These are phyloP conservation scores for Inga laurina DNA, from an alignment of 306 rosid genomes.

Conservation along the genomic window DNA sequence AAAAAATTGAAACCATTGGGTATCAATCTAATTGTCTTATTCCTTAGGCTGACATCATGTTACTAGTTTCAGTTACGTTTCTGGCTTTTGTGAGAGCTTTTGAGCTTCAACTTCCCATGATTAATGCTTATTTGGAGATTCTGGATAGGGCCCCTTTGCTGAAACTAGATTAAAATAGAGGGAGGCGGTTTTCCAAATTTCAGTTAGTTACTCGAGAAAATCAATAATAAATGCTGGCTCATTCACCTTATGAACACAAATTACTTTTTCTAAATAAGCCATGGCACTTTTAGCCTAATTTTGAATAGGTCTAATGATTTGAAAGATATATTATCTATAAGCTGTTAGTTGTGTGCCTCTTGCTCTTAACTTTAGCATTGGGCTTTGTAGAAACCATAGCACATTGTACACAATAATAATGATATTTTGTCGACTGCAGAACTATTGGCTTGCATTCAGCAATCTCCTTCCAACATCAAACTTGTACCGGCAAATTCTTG, in stretches of 20 bases:
- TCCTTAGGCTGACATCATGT: not conserved
- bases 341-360: not conserved
- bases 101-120: not conserved
- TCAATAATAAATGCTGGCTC: not conserved
- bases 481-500: slow-evolving; percentile 71
- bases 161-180: not conserved
- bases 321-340: not conserved
- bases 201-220: not conserved
- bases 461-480: slow-evolving; percentile 27
- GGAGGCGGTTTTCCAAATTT: not conserved
- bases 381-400: not conserved
- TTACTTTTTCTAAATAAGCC: not conserved
- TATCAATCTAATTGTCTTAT: not conserved
- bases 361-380: not conserved
- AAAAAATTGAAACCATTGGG: not conserved
- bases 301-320: slow-evolving; percentile 6
- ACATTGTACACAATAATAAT: slow-evolving; percentile 13
- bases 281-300: not conserved
- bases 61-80: not conserved
- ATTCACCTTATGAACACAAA: not conserved
- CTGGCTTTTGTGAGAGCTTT: no score
- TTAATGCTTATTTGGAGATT: not conserved
- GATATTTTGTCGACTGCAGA: slow-evolving; percentile 32
- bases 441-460: slow-evolving; percentile 36
- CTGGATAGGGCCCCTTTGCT: not conserved